Base-by-base conservation (phyloP, 768 basidiomycete genomes). In the Mycena rebaudengoi region DNA sequence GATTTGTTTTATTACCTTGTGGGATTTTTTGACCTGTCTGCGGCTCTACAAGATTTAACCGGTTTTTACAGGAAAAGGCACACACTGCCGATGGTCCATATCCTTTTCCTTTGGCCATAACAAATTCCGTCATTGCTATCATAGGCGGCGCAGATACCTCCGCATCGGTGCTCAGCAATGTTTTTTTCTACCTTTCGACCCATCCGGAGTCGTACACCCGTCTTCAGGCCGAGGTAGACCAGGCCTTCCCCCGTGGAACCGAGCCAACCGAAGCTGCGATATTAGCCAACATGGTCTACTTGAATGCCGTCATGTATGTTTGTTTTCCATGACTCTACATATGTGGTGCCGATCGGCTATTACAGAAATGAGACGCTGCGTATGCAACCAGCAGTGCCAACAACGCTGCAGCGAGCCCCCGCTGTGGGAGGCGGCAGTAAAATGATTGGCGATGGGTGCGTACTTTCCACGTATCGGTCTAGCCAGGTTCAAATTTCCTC, bases 101-200 rank as follows among this genome's bases (percentile, higher is more conserved):
- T 37, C 62, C 62, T 5, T 46, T 64, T 7, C 49, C 39, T 33
- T 28, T 57, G 20, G 33, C 30, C 13, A 29, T 64, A 16, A 35
- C 62, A 5, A 52, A 64, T 39, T 8, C 49, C 4, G n/a, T 40
- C 37, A 74, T 85, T 26, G 73, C 73, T 14, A 74, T 77, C 45
- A 62, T 73, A 13, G 85, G 84, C 12, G 85, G 85, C 11, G 75
- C 83, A 23, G 85, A 86, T 65, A 86, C 85, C 2, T 80, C 81
- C 18, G 75, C 82, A 7, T 76, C 75, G 5, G 76, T 75, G 1
- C 67, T 86, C 6, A 75, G 67, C 44, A 79, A 73, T 48, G 62
- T 78, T 1, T 72, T 86, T 46, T 85, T 74, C 57, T 76, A 73
- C 58, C 69, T 86, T 3, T 68, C 84, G 12, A 66, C 71, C 11